A percentile compares a stretch with the other conserved stretches of the same genome.
Evolutionary conservation across 306 rosid species (phyloP).

Genomic region (Arachis hypogaea): DNA sequence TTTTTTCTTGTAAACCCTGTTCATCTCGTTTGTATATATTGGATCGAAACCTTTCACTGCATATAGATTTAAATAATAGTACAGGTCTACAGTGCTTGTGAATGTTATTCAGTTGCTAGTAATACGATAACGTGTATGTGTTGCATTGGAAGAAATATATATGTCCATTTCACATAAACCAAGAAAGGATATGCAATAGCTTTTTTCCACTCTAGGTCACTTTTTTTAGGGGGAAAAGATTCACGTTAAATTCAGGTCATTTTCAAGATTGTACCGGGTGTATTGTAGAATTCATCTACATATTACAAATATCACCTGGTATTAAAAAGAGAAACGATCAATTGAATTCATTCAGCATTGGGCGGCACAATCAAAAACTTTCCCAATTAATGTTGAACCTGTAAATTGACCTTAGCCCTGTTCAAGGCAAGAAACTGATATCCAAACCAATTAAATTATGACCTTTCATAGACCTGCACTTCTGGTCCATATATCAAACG

Average conservation of each 20-base stretch:
- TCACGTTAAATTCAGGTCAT: constrained; percentile 23
- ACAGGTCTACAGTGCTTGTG: constrained; percentile 2
- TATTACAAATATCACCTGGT: constrained; percentile 41
- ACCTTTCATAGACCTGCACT: constrained; percentile 61
- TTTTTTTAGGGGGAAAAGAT: not conserved
- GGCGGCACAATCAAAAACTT: constrained; percentile 36
- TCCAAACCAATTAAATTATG: constrained; percentile 42
- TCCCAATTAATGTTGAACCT: constrained; percentile 29
- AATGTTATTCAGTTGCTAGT: not conserved
- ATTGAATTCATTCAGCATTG: constrained; percentile 23
- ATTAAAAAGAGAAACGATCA: constrained; percentile 27
- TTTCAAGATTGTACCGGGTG: constrained; percentile 22
- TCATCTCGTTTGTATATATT: not conserved
- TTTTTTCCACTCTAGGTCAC: not conserved
- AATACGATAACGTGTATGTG: too few relatives aligned
- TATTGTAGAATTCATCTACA: constrained; percentile 30
- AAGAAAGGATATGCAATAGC: not conserved
- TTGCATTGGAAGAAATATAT: too few relatives aligned
- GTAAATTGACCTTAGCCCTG: constrained; percentile 40
- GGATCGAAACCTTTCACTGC: constrained; percentile 13
- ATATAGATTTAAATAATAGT: not conserved
- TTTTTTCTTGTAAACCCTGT: not conserved
- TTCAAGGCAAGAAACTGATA: constrained; percentile 34
- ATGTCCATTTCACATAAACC: not conserved
- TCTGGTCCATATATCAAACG: constrained; percentile 88